A percentile compares a stretch with the other conserved stretches of the same genome.
These are phyloP conservation scores for Aquilaria sinensis DNA, from an alignment of 345 rosid species.

Conservation along the genomic window DNA sequence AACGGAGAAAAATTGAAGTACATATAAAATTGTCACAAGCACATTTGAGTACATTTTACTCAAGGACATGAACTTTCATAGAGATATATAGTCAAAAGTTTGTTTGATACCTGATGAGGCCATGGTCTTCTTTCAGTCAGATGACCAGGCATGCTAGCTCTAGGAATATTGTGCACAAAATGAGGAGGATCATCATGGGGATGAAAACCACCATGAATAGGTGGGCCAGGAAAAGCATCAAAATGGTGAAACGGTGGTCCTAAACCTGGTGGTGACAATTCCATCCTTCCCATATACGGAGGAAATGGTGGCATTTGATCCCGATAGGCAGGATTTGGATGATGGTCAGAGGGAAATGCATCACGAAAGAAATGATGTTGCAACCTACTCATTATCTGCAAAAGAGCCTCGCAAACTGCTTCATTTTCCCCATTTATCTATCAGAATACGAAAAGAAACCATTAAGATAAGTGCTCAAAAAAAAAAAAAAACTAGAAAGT, in stretches of 20 bases:
- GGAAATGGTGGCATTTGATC: constrained; percentile 55
- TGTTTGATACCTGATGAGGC: constrained; percentile 51
- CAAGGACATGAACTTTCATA: not conserved
- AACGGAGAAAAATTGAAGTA: not conserved
- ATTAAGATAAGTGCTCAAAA: not conserved
- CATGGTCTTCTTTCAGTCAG: constrained; percentile 60
- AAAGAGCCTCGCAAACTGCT: constrained; percentile 61
- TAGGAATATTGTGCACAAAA: constrained; percentile 40
- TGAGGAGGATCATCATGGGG: constrained; percentile 44
- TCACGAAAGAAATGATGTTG: constrained; percentile 58
- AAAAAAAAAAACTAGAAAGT: not conserved
- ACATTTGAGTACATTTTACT: too few relatives aligned
- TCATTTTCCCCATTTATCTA: constrained; percentile 68
- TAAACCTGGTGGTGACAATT: constrained; percentile 52
- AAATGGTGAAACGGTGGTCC: constrained; percentile 48
- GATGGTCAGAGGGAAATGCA: constrained; percentile 44
- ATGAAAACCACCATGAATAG: constrained; percentile 44
- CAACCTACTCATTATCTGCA: constrained; percentile 64
- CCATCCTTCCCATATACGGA: constrained; percentile 54
- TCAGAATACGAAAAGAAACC: constrained; percentile 4
- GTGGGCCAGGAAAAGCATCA: constrained; percentile 49
- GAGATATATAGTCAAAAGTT: not conserved
- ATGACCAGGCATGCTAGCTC: constrained; percentile 45
- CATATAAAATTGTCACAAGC: too few relatives aligned
- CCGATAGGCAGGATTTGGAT: constrained; percentile 39